Base-by-base conservation (phyloP, 129 eudicot species). In the Cynara cardunculus region DNA sequence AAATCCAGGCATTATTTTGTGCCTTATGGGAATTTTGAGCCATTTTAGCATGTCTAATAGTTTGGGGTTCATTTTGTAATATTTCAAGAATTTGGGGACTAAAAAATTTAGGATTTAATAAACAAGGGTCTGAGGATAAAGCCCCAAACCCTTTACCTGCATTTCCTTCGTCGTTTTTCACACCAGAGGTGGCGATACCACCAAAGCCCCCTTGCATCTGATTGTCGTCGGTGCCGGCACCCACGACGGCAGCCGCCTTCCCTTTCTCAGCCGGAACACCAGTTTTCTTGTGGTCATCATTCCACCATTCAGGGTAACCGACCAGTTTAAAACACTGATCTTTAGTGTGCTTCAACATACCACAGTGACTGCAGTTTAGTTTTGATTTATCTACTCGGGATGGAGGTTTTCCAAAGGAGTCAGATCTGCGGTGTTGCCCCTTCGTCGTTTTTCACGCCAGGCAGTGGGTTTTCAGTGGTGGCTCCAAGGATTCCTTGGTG, bases 381-480 rank as follows among this genome's bases (percentile, higher is more conserved):
- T 72, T 72, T 1, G 61, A 72, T 72, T 72, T 72, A 37, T 72
- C 76, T 2, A 72, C 18, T 35, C 75, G 75, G 9, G 56, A 71
- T 71, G 75, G 7, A 32, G 75, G 18, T 71, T 71, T 71, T 35
- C 76, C 30, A 37, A 19, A 5, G 61, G 9, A 2, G 30, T 72
- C 61, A 0, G 59, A 22, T 71, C 49, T 71, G 9, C 76, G 61
- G 16, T 35, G 31, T 72, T 72, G 59, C 76, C 76, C 61, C n/a
- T 37, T 72, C 19, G 76, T 35, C n/a, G n/a, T n/a, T n/a, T n/a
- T n/a, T n/a, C n/a, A n/a, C n/a, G n/a, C n/a, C n/a, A n/a, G n/a
- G n/a, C n/a, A n/a, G n/a, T n/a, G n/a, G n/a, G n/a, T n/a, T n/a
- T n/a, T n/a, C n/a, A n/a, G n/a, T n/a, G n/a, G n/a, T n/a, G n/a